Base-by-base conservation (phyloP, 2,329 filamentous ascomycete species). In the Cordyceps farinosa region DNA sequence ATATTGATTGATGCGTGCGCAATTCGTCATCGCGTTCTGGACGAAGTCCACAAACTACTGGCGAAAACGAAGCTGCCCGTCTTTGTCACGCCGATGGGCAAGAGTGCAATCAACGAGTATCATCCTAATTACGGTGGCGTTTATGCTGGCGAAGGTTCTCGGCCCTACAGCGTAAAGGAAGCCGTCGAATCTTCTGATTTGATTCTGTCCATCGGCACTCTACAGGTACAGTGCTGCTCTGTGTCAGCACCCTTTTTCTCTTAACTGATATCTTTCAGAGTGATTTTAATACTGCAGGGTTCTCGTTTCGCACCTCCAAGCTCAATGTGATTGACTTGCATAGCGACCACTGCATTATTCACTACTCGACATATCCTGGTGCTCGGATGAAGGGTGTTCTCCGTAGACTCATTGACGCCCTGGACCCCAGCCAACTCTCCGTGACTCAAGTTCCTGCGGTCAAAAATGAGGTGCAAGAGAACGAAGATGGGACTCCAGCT, bases 71-170 rank as follows among this genome's bases (percentile, higher is more conserved):
- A 85, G 4, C 79, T 96, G 8, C 92, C 92, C 5, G 89, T 90
- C 0, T 96, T 95, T 69, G 90, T 93, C n/a, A 90, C 91, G 0
- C 91, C 92, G 2, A 96, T 96, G 90, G 92, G 92, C 53, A 96
- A 96, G 78, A 86, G 91, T 22, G 90, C 90, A 27, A 84, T 97
- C 53, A 84, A 95, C 70, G 92, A 97, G 75, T 84, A 84, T 2
- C 82, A 90, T 53, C 79, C 83, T n/a, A 90, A 85, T 70, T 96
- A 89, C 68, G 90, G 90, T 29, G 92, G 92, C 66, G 90, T 96
- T 5, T 96, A 96, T 73, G 89, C 90, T 9, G 92, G 92, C n/a
- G 83, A 84, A 64, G 91, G 89, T 42, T 92, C 88, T 38, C 84
- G 88, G 59, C 81, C 85, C 1, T 79, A 83, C 1, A 82, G 83